These are phyloP conservation scores for Pseudozyma pruni DNA, from an alignment of 1,284 basidiomycete species.

Conservation along the genomic window DNA sequence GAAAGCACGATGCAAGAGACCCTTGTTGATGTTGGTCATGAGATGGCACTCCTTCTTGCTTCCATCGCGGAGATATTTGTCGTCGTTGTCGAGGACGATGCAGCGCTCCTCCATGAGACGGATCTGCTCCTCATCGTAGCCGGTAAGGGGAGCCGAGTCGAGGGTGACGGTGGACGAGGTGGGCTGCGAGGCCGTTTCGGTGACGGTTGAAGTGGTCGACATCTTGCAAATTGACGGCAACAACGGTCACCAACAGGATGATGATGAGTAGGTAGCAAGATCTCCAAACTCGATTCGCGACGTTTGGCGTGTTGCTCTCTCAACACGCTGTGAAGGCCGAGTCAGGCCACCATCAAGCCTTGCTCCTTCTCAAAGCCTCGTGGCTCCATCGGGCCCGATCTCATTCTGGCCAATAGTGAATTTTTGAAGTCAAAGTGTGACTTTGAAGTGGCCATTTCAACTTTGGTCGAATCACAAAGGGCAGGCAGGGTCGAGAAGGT, in stretches of 20 bases:
- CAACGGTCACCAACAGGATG: slow-evolving; percentile 1
- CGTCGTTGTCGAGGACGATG: slow-evolving; percentile 91
- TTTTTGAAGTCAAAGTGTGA: slow-evolving; percentile 14
- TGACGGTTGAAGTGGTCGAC: slow-evolving; percentile 32
- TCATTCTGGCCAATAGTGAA: no score
- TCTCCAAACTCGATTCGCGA: background rate
- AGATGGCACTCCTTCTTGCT: slow-evolving; percentile 99
- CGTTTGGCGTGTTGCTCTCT: no score
- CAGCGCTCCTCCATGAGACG: slow-evolving; percentile 97
- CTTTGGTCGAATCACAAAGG: background rate
- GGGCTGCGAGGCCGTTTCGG: slow-evolving; percentile 21
- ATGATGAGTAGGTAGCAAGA: background rate
- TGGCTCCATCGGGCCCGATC: background rate
- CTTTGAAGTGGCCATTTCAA: background rate
- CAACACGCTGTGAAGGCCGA: no score
- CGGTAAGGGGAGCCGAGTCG: slow-evolving; percentile 53
- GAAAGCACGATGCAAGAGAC: slow-evolving; percentile 96
- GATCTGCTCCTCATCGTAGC: slow-evolving; percentile 70
- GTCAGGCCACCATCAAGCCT: slow-evolving; percentile 9
- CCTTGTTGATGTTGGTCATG: slow-evolving; percentile 96
- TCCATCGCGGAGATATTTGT: slow-evolving; percentile 72
- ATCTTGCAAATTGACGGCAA: background rate
- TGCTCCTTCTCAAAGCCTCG: background rate
- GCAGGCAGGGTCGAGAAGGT: background rate
- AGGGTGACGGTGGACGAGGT: slow-evolving; percentile 27